Percentiles rank a stretch among this genome's conserved stretches.
phyloP scores from a whole-genome alignment of 2,329 filamentous ascomycete species.

The Colletotrichum acutatum region DNA sequence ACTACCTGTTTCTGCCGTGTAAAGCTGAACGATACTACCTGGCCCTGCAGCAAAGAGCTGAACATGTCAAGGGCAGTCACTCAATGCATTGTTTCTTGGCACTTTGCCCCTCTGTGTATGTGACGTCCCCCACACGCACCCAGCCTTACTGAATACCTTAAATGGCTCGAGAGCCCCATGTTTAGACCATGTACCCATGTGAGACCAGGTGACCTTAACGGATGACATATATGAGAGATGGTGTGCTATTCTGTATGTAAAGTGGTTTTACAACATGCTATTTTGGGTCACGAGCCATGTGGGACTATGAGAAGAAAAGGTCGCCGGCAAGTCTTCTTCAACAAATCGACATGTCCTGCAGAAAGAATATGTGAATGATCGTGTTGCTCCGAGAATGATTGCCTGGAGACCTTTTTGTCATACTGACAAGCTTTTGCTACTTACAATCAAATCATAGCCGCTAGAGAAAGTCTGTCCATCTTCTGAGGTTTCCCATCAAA shows the following conservation, averaged over 20 bases:
- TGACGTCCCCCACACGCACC: background rate
- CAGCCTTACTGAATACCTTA: background rate
- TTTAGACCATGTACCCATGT: background rate
- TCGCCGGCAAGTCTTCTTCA: background rate
- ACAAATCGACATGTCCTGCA: background rate
- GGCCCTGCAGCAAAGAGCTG: background rate
- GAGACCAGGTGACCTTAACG: background rate
- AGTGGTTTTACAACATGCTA: background rate
- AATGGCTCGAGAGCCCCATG: background rate
- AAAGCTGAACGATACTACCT: background rate
- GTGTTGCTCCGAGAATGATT: background rate
- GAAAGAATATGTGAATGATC: background rate
- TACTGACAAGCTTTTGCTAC: background rate
- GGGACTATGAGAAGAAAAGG: background rate
- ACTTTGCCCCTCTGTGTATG: background rate
- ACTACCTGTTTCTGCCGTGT: background rate
- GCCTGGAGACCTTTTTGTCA: background rate
- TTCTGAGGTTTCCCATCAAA: background rate
- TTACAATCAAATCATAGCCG: background rate
- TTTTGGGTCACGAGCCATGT: background rate
- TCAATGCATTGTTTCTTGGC: constrained; percentile 1
- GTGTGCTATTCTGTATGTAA: background rate
- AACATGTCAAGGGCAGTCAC: background rate
- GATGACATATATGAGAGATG: background rate
- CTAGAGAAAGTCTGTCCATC: background rate